Conservation (phyloP, 1,284 basidiomycete genomes). For the Sporisorium reilianum region DNA sequence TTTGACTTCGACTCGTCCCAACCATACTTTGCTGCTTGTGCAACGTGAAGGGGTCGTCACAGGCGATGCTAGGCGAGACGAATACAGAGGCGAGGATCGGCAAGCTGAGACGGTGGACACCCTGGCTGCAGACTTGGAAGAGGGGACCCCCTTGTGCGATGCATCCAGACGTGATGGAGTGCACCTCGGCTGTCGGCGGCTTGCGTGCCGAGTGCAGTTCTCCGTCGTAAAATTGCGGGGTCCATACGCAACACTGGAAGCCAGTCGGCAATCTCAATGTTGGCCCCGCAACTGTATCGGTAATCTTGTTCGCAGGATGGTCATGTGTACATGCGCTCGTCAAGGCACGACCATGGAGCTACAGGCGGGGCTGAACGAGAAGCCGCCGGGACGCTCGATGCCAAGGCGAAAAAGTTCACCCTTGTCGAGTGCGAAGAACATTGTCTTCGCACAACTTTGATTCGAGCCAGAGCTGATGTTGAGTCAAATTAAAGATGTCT, state of each 20-base stretch:
- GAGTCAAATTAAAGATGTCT: background rate
- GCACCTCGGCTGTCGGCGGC: constrained; percentile 19
- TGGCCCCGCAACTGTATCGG: background rate
- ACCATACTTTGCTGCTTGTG: background rate
- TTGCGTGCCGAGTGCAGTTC: constrained; percentile 5
- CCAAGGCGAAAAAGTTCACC: background rate
- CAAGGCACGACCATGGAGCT: background rate
- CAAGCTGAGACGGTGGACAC: constrained; percentile 2
- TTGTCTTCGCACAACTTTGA: too few species aligned
- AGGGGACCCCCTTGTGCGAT: background rate
- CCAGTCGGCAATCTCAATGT: constrained; percentile 1
- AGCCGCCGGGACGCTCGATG: constrained; percentile 9
- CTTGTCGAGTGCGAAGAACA: too few species aligned
- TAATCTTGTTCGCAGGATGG: background rate
- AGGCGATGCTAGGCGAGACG: constrained; percentile 16
- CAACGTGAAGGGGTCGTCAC: background rate
- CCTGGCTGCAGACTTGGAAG: too few species aligned
- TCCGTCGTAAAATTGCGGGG: constrained; percentile 5
- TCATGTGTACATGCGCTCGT: background rate
- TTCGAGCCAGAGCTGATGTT: background rate
- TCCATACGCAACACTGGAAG: background rate
- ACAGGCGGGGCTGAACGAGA: background rate
- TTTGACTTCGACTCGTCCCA: background rate
- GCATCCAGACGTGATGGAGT: constrained; percentile 6
- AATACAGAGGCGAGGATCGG: constrained; percentile 30